Evolutionary conservation across 2,329 filamentous ascomycete genomes (phyloP).

Genomic region (Proliferodiscus dingleyae): DNA sequence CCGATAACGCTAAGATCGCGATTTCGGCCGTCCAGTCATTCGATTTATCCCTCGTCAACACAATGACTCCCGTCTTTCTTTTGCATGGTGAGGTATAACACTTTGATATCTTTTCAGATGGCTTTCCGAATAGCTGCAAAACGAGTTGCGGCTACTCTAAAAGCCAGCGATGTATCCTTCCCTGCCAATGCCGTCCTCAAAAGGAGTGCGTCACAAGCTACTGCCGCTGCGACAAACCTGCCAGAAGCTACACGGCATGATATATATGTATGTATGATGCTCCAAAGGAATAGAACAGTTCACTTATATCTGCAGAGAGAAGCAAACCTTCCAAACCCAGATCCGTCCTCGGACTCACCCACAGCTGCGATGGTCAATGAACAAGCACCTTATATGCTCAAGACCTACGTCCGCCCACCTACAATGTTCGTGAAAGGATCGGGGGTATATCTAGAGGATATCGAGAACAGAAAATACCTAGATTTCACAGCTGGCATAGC

Average conservation of each 20-base stretch:
- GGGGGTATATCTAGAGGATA: constrained; percentile 84
- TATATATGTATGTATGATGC: constrained; percentile 31
- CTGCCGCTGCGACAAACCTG: constrained; percentile 35
- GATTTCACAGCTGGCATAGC: constrained; percentile 96
- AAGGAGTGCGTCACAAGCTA: constrained; percentile 30
- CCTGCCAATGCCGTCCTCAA: constrained; percentile 21
- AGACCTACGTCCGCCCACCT: constrained; percentile 85
- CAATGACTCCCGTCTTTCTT: not conserved
- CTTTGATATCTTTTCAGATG: constrained; percentile 14
- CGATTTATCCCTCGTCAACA: constrained; percentile 7
- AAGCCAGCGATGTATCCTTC: constrained; percentile 20
- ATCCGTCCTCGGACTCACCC: constrained; percentile 67
- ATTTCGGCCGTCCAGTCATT: too few relatives aligned
- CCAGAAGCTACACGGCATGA: constrained; percentile 32
- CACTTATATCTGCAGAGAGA: constrained; percentile 17
- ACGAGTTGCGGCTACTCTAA: constrained; percentile 23
- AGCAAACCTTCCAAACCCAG: constrained; percentile 57
- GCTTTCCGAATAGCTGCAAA: constrained; percentile 29
- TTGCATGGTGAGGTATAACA: constrained; percentile 1
- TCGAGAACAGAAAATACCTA: constrained; percentile 83
- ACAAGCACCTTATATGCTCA: constrained; percentile 85
- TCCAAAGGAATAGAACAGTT: constrained; percentile 2
- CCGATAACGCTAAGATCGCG: constrained; percentile 28
- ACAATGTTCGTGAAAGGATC: constrained; percentile 86
- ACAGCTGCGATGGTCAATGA: constrained; percentile 71